phyloP scores from a whole-genome alignment of 176 grass and related monocot species.

The Microstegium vimineum region DNA sequence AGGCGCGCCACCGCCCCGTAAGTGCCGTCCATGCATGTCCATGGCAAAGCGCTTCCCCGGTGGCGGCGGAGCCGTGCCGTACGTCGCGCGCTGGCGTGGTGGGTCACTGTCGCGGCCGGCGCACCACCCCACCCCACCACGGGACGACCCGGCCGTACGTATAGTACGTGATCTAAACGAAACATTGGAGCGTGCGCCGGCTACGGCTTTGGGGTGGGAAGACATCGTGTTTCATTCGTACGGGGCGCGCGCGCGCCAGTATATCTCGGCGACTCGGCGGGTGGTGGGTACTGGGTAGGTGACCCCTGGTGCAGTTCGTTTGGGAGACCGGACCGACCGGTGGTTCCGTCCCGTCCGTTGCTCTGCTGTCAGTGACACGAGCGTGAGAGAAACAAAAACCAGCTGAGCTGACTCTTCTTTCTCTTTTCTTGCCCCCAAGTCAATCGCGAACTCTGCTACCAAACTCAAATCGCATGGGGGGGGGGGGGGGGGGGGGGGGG shows the following conservation, averaged over 20 bases:
- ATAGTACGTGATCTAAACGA: background rate
- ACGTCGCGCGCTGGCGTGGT: background rate
- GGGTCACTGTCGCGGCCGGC: background rate
- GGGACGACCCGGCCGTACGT: too few species aligned
- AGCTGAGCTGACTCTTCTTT: background rate
- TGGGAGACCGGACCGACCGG: background rate
- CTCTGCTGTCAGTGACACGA: background rate
- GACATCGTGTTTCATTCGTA: background rate
- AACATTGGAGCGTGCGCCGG: background rate
- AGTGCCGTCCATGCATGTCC: conserved; percentile 17
- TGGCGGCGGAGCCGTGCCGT: background rate
- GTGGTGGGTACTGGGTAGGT: conserved; percentile 4
- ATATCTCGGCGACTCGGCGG: too few species aligned
- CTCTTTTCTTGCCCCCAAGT: background rate
- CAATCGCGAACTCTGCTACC: background rate
- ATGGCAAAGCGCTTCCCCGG: background rate
- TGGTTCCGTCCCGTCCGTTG: background rate
- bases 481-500: too few species aligned
- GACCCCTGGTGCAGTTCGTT: background rate
- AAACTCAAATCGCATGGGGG: too few species aligned
- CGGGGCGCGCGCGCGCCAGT: background rate
- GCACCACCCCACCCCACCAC: background rate
- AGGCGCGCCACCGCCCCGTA: background rate
- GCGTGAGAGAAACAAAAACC: background rate
- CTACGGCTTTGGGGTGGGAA: background rate